A percentile compares a stretch with the other conserved stretches of the same genome.
phyloP scores from a whole-genome alignment of 1,139 yeast genomes.

The Blastobotrys niveus region DNA sequence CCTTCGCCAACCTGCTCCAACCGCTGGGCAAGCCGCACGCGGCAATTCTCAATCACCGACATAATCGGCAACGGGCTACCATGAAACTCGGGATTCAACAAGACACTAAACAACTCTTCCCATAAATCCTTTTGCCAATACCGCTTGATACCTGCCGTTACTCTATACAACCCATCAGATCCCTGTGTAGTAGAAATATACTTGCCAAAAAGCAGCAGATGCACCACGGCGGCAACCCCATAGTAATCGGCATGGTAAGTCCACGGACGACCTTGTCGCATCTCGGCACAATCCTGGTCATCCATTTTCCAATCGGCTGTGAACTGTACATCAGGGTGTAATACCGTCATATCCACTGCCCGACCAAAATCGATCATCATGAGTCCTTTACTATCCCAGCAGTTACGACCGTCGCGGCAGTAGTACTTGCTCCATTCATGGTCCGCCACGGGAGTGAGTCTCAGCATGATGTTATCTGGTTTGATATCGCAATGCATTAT shows the following conservation, averaged over 20 bases:
- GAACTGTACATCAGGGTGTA: slow-evolving; percentile 48
- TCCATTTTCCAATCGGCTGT: slow-evolving; percentile 58
- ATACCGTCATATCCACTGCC: slow-evolving; percentile 63
- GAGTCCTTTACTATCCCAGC: slow-evolving; percentile 55
- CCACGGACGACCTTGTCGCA: slow-evolving; percentile 63
- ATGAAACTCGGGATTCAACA: slow-evolving; percentile 52
- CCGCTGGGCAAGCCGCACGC: slow-evolving; percentile 44
- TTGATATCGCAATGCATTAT: slow-evolving; percentile 82
- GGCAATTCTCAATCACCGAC: slow-evolving; percentile 36
- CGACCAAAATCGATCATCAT: slow-evolving; percentile 79
- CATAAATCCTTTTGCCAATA: slow-evolving; percentile 77
- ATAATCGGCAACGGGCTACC: slow-evolving; percentile 40
- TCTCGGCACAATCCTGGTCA: slow-evolving; percentile 71
- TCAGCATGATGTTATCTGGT: slow-evolving; percentile 81
- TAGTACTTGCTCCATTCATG: slow-evolving; percentile 24
- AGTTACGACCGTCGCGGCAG: slow-evolving; percentile 36
- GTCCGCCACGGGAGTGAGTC: slow-evolving; percentile 38
- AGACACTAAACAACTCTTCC: slow-evolving; percentile 57
- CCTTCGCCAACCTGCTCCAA: slow-evolving; percentile 34
- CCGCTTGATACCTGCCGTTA: slow-evolving; percentile 52
- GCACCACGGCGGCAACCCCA: slow-evolving; percentile 74
- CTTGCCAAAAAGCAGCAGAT: slow-evolving; percentile 56
- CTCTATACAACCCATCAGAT: slow-evolving; percentile 27
- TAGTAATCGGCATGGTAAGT: slow-evolving; percentile 78
- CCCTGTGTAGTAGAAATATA: slow-evolving; percentile 37